Conservation (phyloP, 2,329 filamentous ascomycete species). For the Sarocladium brachiariae region DNA sequence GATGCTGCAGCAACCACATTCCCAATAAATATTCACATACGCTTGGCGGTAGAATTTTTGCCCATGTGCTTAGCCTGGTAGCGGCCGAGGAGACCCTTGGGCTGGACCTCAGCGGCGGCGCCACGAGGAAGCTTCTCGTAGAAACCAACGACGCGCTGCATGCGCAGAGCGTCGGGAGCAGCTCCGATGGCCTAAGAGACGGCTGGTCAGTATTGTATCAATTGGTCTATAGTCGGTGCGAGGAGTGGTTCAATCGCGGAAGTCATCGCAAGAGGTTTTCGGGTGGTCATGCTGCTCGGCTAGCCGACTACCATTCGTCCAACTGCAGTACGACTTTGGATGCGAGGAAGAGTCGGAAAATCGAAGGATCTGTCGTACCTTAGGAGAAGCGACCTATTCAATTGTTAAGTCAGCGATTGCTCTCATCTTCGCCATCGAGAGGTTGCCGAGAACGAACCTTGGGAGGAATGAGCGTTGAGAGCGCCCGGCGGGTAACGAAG, state of each 20-base stretch:
- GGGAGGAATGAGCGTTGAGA: slow-evolving; percentile 97
- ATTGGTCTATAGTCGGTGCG: not conserved
- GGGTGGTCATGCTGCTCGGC: not conserved
- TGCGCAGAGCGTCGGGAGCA: slow-evolving; percentile 90
- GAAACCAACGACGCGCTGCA: slow-evolving; percentile 97
- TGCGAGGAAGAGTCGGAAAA: not conserved
- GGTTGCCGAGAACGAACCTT: slow-evolving; percentile 61
- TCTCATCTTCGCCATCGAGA: not conserved
- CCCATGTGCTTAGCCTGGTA: slow-evolving; percentile 94
- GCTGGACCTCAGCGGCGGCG: slow-evolving; percentile 73
- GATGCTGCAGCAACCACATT: not conserved
- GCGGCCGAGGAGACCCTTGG: slow-evolving; percentile 74
- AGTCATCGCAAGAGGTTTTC: not conserved
- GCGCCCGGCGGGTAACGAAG: slow-evolving; percentile 81
- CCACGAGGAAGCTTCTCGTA: slow-evolving; percentile 98
- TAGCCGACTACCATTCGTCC: not conserved
- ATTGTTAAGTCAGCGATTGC: slow-evolving; percentile 30
- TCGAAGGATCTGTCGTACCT: slow-evolving; percentile 48
- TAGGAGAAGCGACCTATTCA: slow-evolving; percentile 70
- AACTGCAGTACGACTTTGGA: not conserved
- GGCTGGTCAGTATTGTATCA: slow-evolving; percentile 24
- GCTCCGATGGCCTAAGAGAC: slow-evolving; percentile 75
- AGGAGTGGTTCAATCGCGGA: too few species aligned
- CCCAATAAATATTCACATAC: slow-evolving; percentile 48
- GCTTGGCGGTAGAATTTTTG: slow-evolving; percentile 81